Conservation (phyloP, 108 stramenopile genomes). For the Aurantiochytrium sp. region DNA sequence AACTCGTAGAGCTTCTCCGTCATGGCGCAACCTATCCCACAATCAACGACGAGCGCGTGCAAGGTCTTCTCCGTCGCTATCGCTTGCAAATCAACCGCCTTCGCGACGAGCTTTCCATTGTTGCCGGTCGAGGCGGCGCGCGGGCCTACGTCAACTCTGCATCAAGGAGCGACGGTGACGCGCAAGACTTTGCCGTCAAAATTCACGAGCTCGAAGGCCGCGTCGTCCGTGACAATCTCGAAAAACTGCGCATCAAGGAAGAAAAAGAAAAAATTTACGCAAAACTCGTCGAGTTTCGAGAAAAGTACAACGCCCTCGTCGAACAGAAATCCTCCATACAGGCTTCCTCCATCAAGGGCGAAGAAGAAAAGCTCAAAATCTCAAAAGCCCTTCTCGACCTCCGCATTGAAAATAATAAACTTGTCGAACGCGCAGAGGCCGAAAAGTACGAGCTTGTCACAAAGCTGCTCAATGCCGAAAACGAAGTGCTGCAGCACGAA, state of each 20-base stretch:
- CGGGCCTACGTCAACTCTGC: neutral
- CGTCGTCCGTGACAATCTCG: neutral
- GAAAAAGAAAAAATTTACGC: constrained; percentile 7
- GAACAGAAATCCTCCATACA: constrained; percentile 5
- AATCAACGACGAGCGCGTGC: neutral
- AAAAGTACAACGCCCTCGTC: neutral
- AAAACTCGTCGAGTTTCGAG: neutral
- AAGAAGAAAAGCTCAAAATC: constrained; percentile 16
- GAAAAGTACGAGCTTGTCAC: constrained; percentile 16
- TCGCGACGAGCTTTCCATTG: neutral
- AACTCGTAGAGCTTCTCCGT: neutral
- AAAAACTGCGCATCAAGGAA: constrained; percentile 10
- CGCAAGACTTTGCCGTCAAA: neutral
- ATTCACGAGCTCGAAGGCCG: neutral
- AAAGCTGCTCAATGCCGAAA: neutral
- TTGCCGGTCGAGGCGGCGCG: neutral
- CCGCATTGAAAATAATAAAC: constrained; percentile 1
- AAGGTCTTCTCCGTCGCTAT: neutral
- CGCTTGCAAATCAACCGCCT: neutral
- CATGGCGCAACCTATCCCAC: neutral
- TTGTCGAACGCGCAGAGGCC: constrained; percentile 6
- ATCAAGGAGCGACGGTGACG: neutral
- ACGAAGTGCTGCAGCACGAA: neutral
- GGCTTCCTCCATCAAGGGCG: neutral
- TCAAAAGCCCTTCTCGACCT: neutral